Base-by-base conservation (phyloP, 1,284 basidiomycete species). In the Phellinidium pouzarii region DNA sequence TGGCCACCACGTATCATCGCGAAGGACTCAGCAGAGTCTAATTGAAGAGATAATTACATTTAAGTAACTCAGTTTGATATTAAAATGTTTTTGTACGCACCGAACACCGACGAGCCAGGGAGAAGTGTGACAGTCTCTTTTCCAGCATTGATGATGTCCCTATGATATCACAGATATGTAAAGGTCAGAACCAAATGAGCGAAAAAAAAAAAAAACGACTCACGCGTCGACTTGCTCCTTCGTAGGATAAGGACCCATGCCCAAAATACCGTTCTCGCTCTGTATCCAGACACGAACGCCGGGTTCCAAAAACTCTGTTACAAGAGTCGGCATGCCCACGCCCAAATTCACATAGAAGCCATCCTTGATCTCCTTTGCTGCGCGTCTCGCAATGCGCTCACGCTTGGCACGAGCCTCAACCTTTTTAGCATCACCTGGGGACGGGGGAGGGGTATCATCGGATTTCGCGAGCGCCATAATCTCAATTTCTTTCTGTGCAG, bases 1-100 rank as follows among this genome's bases (percentile, higher is more conserved):
- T 98, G 94, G 8, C 94, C 95, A 54, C 92, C 94, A 52, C 94
- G 86, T 69, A 96, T 94, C 91, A 96, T 96, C 34, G 88, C 88
- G 64, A 97, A 98, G 1, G 89, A 92, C 67, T 95, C 93, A 59
- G 79, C 79, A 1, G 91, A 93, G 68, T 94, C 84, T 86, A 60
- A 34, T 37, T 20, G 34, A 29, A 53, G 5, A 14, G 37, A 27
- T 54, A 36, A 45, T 56, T 46, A 42, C 45, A 38, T 14, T 46
- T 20, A 31, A 6, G 14, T 43, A 3, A 31, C 8, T 2, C n/a
- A 34, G 20, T 22, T 19, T 25, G 22, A 38, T 12, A 14, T 44
- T 11, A 19, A 22, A 34, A n/a, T n/a, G n/a, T n/a, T n/a, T n/a
- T n/a, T n/a, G n/a, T 40, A 61, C 68, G 51, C 50, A 86, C 87